A percentile compares a stretch with the other conserved stretches of the same genome.
These are phyloP conservation scores for Aspergillus sp. DNA, from an alignment of 2,329 filamentous ascomycete species.

Conservation along the genomic window DNA sequence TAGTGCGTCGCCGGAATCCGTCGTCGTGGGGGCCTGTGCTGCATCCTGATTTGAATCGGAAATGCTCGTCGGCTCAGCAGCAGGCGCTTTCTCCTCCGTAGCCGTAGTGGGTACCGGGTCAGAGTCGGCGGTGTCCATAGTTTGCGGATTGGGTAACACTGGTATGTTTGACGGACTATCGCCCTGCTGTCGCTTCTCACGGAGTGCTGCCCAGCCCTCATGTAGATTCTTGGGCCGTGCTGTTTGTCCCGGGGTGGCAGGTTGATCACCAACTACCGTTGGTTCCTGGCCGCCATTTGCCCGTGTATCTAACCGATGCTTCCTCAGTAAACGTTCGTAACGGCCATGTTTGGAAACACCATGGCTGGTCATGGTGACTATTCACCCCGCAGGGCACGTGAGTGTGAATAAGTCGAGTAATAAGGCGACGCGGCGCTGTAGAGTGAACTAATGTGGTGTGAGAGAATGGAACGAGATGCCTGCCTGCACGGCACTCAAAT, in stretches of 20 bases:
- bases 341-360: conserved; percentile 7
- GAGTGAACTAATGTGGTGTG: neutral
- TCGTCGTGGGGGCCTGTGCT: neutral
- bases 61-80: neutral
- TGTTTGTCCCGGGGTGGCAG: neutral
- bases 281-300: neutral
- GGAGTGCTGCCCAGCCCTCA: neutral
- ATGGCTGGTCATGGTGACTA: conserved; percentile 10
- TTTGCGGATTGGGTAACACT: neutral
- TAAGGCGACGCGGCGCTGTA: neutral
- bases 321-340: conserved; percentile 10
- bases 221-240: conserved; percentile 1
- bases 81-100: neutral
- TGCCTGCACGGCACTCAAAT: conserved; percentile 12
- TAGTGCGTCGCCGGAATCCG: neutral
- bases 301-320: conserved; percentile 6
- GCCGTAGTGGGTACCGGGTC: neutral
- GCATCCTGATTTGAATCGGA: neutral
- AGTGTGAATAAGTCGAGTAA: neutral
- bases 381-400: neutral
- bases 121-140: neutral
- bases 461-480: conserved; percentile 5
- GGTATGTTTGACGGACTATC: neutral
- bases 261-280: neutral
- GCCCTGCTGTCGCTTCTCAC: conserved; percentile 2